phyloP scores from a whole-genome alignment of 306 rosid genomes.

The Heteromeles arbutifolia region DNA sequence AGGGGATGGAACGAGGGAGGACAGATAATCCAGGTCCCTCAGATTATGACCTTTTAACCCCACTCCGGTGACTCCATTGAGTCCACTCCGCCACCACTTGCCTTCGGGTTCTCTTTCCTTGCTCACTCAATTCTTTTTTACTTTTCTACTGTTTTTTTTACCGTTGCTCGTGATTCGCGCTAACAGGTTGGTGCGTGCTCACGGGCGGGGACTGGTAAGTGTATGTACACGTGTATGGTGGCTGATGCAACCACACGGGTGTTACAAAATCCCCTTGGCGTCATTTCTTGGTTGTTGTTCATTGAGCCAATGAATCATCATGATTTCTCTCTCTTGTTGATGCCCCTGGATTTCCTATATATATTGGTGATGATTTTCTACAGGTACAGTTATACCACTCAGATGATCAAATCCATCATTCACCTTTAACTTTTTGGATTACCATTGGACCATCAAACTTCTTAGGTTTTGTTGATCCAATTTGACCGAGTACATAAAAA shows the following conservation, averaged over 20 bases:
- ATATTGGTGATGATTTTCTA: not conserved
- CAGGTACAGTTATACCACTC: not conserved
- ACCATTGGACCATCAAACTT: not conserved
- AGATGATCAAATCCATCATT: not conserved
- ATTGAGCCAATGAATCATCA: too few relatives aligned
- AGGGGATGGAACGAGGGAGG: too few relatives aligned
- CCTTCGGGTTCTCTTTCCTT: conserved; percentile 18
- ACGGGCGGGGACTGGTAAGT: conserved; percentile 11
- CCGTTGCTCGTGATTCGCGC: conserved; percentile 32
- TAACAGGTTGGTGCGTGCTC: not conserved
- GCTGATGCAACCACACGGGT: conserved; percentile 2
- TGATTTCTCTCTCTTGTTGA: not conserved
- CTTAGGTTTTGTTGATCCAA: not conserved
- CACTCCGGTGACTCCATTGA: not conserved
- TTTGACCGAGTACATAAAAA: not conserved
- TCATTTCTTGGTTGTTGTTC: not conserved
- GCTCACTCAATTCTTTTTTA: not conserved
- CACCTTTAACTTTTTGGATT: not conserved
- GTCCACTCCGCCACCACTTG: not conserved
- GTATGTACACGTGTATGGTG: conserved; percentile 25
- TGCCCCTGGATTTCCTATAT: not conserved
- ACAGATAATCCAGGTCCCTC: too few relatives aligned
- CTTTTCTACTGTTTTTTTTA: not conserved
- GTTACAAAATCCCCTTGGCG: not conserved
- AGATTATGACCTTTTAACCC: not conserved